Conservation (phyloP, 495 filamentous ascomycete genomes). For the Penicillium parvum region DNA sequence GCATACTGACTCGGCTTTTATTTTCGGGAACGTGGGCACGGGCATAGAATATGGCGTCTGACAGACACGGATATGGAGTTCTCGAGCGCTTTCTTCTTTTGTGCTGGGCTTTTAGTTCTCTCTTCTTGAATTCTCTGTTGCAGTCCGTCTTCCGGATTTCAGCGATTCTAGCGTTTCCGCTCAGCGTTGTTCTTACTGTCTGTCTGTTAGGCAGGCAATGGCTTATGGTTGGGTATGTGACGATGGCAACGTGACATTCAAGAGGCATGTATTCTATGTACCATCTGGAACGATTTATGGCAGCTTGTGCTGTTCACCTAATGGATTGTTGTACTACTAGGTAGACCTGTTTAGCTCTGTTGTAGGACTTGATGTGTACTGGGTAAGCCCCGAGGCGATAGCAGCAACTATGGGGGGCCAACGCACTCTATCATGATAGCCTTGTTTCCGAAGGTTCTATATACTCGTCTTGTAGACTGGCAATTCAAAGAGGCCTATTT, state of each 20-base stretch:
- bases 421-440: too few species aligned
- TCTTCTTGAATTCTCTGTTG: conserved; percentile 20
- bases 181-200: not conserved
- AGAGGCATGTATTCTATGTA: conserved; percentile 32
- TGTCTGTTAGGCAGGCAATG: not conserved
- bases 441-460: too few species aligned
- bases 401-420: too few species aligned
- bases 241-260: conserved; percentile 19
- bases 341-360: too few species aligned
- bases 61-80: conserved; percentile 34
- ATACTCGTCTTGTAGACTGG: too few species aligned
- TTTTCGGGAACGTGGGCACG: conserved; percentile 19
- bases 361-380: too few species aligned
- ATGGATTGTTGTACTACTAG: too few species aligned
- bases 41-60: conserved; percentile 41
- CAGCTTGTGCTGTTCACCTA: too few species aligned
- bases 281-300: conserved; percentile 19
- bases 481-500: too few species aligned
- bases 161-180: conserved; percentile 7
- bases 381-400: too few species aligned
- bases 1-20: conserved; percentile 11
- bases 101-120: conserved; percentile 8
- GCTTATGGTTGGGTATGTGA: conserved; percentile 10
- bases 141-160: not conserved
- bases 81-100: too few species aligned